A percentile compares a stretch with the other conserved stretches of the same genome.
Evolutionary conservation across 2,329 filamentous ascomycete genomes (phyloP).

Genomic region (Penicillium occitanis): DNA sequence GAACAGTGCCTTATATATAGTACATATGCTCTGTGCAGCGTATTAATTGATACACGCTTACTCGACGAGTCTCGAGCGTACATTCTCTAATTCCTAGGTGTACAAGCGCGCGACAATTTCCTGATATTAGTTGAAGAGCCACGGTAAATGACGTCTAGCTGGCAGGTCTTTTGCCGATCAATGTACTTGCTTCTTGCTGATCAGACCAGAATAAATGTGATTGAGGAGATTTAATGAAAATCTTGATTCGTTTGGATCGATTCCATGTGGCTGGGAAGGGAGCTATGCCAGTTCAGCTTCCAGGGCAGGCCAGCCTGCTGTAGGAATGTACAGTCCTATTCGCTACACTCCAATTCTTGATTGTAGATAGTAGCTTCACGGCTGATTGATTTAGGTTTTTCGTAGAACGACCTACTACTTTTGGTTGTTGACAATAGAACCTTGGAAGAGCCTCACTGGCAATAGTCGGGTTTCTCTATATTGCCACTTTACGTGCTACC

Average conservation of each 20-base stretch:
- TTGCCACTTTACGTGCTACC: not conserved
- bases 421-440: no score
- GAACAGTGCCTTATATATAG: not conserved
- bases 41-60: not conserved
- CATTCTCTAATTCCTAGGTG: not conserved
- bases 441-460: no score
- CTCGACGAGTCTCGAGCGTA: not conserved
- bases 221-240: no score
- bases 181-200: not conserved
- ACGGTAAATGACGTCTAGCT: not conserved
- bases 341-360: no score
- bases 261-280: not conserved
- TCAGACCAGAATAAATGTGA: no score
- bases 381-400: not conserved
- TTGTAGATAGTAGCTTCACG: no score
- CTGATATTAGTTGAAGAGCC: not conserved
- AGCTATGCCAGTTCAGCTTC: not conserved
- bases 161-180: not conserved
- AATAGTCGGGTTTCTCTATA: not conserved
- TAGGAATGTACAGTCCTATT: not conserved
- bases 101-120: not conserved
- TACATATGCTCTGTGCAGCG: not conserved
- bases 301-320: not conserved
- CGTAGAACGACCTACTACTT: not conserved
- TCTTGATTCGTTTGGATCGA: not conserved